Conservation (phyloP, 1,284 basidiomycete genomes). For the Apiotrichum domesticum region DNA sequence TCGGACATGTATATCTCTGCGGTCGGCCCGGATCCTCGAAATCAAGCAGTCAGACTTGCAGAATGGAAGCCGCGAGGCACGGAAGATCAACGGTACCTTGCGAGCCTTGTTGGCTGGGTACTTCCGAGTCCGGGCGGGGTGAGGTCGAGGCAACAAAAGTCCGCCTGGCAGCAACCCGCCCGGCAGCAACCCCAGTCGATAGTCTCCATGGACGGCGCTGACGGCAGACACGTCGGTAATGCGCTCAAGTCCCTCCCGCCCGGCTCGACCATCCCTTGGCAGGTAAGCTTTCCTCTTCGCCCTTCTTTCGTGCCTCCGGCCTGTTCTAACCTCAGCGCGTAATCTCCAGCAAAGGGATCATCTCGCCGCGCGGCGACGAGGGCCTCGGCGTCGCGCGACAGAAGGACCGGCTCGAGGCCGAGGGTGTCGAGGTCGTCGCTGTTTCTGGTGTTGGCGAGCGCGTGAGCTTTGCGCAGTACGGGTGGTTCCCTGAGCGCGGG, state of each 20-base stretch:
- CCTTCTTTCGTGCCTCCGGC: neutral
- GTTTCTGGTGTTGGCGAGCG: constrained; percentile 48
- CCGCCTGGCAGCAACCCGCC: too few species aligned
- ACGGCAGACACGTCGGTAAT: constrained; percentile 63
- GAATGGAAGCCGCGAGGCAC: too few species aligned
- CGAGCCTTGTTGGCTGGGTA: too few species aligned
- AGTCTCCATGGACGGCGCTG: neutral
- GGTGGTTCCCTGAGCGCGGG: constrained; percentile 56
- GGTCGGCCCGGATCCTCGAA: too few species aligned
- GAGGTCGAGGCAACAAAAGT: too few species aligned
- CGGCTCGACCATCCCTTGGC: constrained; percentile 38
- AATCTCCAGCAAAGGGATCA: constrained; percentile 47
- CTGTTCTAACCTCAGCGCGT: constrained; percentile 30
- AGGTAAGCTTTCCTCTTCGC: constrained; percentile 50
- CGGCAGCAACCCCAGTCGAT: neutral
- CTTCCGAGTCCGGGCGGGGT: too few species aligned
- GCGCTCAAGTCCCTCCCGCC: constrained; percentile 35
- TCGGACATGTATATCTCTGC: neutral
- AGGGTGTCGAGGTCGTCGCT: constrained; percentile 61
- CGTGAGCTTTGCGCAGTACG: constrained; percentile 53
- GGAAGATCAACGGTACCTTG: too few species aligned
- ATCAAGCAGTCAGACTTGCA: too few species aligned
- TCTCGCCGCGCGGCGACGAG: constrained; percentile 74
- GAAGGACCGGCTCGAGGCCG: constrained; percentile 59
- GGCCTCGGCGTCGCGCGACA: constrained; percentile 63